Evolutionary conservation across 2,329 filamentous ascomycete genomes (phyloP).

Genomic region (Stachybotrys echinatus): DNA sequence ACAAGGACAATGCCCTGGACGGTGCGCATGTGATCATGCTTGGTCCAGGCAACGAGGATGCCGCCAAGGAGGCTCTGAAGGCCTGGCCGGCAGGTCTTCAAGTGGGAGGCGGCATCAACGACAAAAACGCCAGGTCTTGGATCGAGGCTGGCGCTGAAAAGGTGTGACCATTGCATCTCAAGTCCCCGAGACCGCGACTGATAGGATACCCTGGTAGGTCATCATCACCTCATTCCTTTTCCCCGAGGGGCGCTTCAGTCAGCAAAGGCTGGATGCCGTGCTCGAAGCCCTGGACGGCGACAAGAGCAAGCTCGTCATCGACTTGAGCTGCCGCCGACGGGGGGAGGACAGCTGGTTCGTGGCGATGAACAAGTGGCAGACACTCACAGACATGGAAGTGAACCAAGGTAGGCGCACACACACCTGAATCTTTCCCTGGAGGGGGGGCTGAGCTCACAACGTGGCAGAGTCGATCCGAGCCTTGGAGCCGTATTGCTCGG

Average conservation of each 20-base stretch:
- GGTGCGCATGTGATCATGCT: constrained; percentile 97
- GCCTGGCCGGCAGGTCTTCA: constrained; percentile 81
- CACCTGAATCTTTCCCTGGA: neutral
- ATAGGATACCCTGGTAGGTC: constrained; percentile 55
- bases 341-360: constrained; percentile 78
- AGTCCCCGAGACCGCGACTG: neutral
- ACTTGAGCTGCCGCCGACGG: constrained; percentile 81
- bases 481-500: constrained; percentile 87
- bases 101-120: constrained; percentile 88
- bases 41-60: constrained; percentile 77
- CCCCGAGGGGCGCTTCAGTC: constrained; percentile 75
- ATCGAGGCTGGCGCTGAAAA: constrained; percentile 83
- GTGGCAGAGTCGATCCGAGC: constrained; percentile 67
- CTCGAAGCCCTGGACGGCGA: constrained; percentile 68
- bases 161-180: constrained; percentile 42
- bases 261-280: constrained; percentile 68
- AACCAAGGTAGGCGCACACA: constrained; percentile 60
- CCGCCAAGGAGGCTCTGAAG: constrained; percentile 68
- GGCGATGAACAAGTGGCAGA: constrained; percentile 99
- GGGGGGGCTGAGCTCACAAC: constrained; percentile 7
- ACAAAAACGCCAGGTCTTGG: constrained; percentile 80
- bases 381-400: constrained; percentile 92
- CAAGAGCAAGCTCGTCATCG: constrained; percentile 80
- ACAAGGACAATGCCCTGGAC: constrained; percentile 65
- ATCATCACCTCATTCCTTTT: constrained; percentile 97